phyloP scores from a whole-genome alignment of 2,329 filamentous ascomycete species.

The Epichloe sibirici region DNA sequence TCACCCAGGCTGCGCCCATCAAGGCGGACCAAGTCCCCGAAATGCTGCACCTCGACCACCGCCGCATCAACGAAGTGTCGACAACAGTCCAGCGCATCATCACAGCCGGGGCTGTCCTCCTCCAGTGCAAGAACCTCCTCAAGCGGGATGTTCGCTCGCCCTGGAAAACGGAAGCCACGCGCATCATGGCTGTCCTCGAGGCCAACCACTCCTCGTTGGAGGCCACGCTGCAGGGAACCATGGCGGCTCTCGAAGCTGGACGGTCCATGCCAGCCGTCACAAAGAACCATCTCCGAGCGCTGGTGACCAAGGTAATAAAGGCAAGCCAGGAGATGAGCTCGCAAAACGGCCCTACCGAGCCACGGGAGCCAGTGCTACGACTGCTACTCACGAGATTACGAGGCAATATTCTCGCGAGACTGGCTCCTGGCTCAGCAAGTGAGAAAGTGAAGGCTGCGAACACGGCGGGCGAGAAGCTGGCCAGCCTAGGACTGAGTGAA shows the following conservation, averaged over 20 bases:
- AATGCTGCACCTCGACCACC: constrained; percentile 57
- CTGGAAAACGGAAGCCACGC: constrained; percentile 62
- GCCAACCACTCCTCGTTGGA: constrained; percentile 38
- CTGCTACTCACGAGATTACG: constrained; percentile 57
- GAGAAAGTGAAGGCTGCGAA: constrained; percentile 60
- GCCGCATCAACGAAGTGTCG: constrained; percentile 40
- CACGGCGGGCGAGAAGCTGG: constrained; percentile 56
- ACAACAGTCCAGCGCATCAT: constrained; percentile 43
- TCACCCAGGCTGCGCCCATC: constrained; percentile 51
- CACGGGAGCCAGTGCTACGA: constrained; percentile 46
- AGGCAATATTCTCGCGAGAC: constrained; percentile 50
- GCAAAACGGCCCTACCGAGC: constrained; percentile 23
- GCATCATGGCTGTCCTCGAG: constrained; percentile 59
- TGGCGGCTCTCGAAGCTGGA: constrained; percentile 49
- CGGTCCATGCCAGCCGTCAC: constrained; percentile 54
- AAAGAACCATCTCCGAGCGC: constrained; percentile 43
- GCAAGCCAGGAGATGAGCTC: constrained; percentile 35
- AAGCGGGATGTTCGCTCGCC: constrained; percentile 67
- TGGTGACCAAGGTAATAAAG: constrained; percentile 43
- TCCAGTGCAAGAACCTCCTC: constrained; percentile 73
- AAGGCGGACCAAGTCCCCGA: constrained; percentile 51
- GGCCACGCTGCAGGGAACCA: constrained; percentile 44
- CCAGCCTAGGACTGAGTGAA: constrained; percentile 57
- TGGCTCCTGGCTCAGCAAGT: constrained; percentile 53
- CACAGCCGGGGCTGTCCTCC: constrained; percentile 59